A percentile compares a stretch with the other conserved stretches of the same genome.
These are phyloP conservation scores for Diaporthe sp. DNA, from an alignment of 2,329 filamentous ascomycete species.

Conservation along the genomic window DNA sequence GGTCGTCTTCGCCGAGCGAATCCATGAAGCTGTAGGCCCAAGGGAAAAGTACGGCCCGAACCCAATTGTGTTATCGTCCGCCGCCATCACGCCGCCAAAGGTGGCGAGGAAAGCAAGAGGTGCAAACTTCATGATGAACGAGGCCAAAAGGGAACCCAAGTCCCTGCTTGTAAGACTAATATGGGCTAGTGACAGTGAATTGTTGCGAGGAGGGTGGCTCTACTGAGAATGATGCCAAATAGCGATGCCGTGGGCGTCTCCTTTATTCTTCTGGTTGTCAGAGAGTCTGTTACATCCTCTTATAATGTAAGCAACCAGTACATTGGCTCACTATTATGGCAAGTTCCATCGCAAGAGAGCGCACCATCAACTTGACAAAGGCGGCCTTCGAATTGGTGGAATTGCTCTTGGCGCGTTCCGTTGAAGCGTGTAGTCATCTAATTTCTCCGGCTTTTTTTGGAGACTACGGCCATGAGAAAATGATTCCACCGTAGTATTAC, in stretches of 20 bases:
- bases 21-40: slow-evolving; percentile 20
- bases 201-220: too few relatives aligned
- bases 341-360: neutral
- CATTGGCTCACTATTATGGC: neutral
- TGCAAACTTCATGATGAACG: neutral
- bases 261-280: neutral
- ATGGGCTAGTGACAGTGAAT: neutral
- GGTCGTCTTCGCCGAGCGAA: slow-evolving; percentile 20
- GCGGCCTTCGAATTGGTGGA: slow-evolving; percentile 6
- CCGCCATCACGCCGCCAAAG: neutral
- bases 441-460: neutral
- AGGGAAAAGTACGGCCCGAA: slow-evolving; percentile 21
- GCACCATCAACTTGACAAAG: neutral
- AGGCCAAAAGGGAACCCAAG: neutral
- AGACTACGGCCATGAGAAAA: neutral
- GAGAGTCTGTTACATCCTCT: too few relatives aligned
- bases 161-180: neutral
- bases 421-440: neutral
- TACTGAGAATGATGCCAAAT: neutral
- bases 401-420: neutral
- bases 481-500: neutral
- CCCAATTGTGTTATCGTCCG: neutral
- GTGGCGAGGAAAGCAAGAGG: neutral
- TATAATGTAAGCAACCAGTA: neutral
- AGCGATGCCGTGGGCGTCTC: neutral